phyloP scores from a whole-genome alignment of 2,329 filamentous ascomycete species.

The Sclerotiophoma versabilis region DNA sequence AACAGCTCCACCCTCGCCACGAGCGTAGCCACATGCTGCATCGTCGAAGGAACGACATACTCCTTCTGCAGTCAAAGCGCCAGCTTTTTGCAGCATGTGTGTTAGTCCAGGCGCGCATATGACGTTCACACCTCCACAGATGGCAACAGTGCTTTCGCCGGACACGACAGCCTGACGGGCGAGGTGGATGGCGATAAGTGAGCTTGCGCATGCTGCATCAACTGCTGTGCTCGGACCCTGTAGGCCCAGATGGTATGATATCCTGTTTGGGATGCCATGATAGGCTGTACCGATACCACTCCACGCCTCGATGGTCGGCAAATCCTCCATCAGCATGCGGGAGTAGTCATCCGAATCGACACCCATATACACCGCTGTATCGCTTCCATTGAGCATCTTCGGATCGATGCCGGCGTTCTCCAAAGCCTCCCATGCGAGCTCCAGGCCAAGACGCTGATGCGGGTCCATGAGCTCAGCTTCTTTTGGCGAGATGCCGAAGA shows the following conservation, averaged over 20 bases:
- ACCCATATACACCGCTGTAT: constrained; percentile 38
- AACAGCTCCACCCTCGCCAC: constrained; percentile 42
- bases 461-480: constrained; percentile 41
- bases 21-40: constrained; percentile 39
- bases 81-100: constrained; percentile 37
- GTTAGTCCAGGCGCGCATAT: constrained; percentile 44
- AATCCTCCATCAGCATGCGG: constrained; percentile 42
- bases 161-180: constrained; percentile 40
- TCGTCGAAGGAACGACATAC: constrained; percentile 45
- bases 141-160: constrained; percentile 32
- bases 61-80: constrained; percentile 39
- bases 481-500: constrained; percentile 41
- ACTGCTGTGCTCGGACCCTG: constrained; percentile 53
- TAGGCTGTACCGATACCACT: constrained; percentile 52
- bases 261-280: constrained; percentile 48
- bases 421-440: constrained; percentile 38
- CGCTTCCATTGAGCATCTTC: constrained; percentile 23
- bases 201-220: constrained; percentile 47
- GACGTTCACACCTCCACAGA: constrained; percentile 43
- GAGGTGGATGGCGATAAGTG: constrained; percentile 43
- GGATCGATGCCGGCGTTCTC: constrained; percentile 34
- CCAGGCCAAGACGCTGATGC: constrained; percentile 32
- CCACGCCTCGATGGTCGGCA: constrained; percentile 48
- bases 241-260: constrained; percentile 45
- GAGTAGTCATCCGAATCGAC: constrained; percentile 31